phyloP scores from a whole-genome alignment of 2,329 filamentous ascomycete genomes.

The Cucurbitaria berberidis region DNA sequence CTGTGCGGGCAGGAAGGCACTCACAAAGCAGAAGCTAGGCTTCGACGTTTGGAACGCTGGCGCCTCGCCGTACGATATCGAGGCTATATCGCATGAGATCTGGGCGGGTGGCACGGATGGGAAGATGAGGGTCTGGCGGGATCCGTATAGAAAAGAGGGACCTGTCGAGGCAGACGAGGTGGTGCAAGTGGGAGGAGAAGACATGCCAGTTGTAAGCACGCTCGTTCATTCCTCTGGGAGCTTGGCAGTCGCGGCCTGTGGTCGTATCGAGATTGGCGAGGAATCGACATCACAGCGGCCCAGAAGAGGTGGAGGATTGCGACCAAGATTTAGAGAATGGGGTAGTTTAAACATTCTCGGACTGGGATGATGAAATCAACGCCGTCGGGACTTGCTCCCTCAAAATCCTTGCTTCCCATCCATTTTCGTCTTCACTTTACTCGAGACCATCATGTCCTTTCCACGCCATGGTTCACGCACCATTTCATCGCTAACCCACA shows the following conservation, averaged over 20 bases:
- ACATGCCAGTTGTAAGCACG: conserved; percentile 27
- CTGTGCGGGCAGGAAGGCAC: conserved; percentile 51
- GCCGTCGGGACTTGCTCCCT: not conserved
- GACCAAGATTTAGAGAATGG: conserved; percentile 24
- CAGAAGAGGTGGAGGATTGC: not conserved
- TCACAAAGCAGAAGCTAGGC: conserved; percentile 63
- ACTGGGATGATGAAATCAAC: conserved; percentile 11
- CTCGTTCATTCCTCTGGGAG: conserved; percentile 33
- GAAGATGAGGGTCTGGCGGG: conserved; percentile 51
- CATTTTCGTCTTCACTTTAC: not conserved
- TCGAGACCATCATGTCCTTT: too few relatives aligned
- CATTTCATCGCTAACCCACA: too few relatives aligned
- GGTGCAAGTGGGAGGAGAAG: conserved; percentile 18
- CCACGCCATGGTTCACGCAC: too few relatives aligned
- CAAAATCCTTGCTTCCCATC: not conserved
- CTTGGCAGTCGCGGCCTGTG: conserved; percentile 34
- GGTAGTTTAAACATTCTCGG: conserved; percentile 36
- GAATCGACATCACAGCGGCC: not conserved
- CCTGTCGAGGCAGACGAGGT: conserved; percentile 47
- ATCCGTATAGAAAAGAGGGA: conserved; percentile 39
- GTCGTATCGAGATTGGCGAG: conserved; percentile 11
- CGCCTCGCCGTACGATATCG: conserved; percentile 23
- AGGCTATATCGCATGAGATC: conserved; percentile 54
- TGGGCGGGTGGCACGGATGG: conserved; percentile 68
- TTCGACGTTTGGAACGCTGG: conserved; percentile 56